Evolutionary conservation across 805 yeast genomes (phyloP), one percentile per base, ranked within the genome.

Genomic region (Schwanniomyces yamadae): DNA sequence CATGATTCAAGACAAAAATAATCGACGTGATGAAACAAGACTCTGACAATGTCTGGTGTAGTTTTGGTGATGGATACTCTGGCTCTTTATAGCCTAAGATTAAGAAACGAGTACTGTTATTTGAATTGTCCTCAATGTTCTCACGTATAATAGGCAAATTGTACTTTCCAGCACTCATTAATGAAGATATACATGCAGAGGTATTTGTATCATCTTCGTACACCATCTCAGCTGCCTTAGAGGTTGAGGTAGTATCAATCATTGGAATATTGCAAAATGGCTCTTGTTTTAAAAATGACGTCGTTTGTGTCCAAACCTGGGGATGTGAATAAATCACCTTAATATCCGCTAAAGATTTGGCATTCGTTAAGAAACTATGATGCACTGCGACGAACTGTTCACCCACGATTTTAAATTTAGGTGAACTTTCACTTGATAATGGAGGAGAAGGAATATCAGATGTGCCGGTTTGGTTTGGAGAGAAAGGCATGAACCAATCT

Each of bases 221-320:
- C 3, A 86, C 84, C 30, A 74, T 57, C 43, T 78, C 78, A 0
- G 93, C 96, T 1, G 96, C 98, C 46, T 75, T 77, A 0, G 96
- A 83, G 0, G 98, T 91, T 0, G 96, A 87, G 2, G 74, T 69
- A 2, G 82, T 71, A 57, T 89, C 96, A 12, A 84, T 67, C 41
- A 61, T 44, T 4, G 31, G 59, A 24, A 64, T 57, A 30, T 51
- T 53, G 10, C 54, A 37, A 26, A 52, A 40, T 53, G 66, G 42
- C 13, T 65, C 53, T 31, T 46, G 33, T 21, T 44, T 33, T 27
- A 84, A 54, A 64, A 85, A 93, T 15, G 64, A 56, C 3, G 73
- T 65, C 33, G 86, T 82, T 56, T 91, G 99, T 7, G 96, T 95
- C 99, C 99, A 91, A 0, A 90, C 99, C 58, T 91, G 99, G 2